These are phyloP conservation scores for Lycium ferocissimum DNA, from an alignment of 257 asterid genomes.

Conservation along the genomic window DNA sequence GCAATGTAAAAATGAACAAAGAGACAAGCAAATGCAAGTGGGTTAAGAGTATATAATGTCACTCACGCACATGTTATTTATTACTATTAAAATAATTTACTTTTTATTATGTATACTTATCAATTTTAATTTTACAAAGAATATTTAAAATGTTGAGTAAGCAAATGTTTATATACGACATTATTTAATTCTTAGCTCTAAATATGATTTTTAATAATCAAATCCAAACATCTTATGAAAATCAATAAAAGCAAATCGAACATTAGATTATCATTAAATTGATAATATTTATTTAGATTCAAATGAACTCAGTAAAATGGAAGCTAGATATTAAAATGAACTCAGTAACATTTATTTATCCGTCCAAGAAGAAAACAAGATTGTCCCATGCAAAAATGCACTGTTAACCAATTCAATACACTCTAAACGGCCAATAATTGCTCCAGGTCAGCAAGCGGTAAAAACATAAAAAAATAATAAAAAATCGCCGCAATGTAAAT, in stretches of 20 bases:
- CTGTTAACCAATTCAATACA: not conserved
- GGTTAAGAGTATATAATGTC: slow-evolving; percentile 20
- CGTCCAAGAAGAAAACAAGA: too few species aligned
- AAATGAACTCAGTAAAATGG: not conserved
- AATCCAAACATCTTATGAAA: not conserved
- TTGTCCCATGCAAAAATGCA: too few species aligned
- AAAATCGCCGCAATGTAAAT: not conserved
- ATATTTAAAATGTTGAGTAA: not conserved
- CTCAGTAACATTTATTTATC: too few species aligned
- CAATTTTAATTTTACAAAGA: not conserved
- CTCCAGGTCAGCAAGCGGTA: not conserved
- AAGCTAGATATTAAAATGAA: too few species aligned
- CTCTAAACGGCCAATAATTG: too few species aligned
- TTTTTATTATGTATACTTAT: not conserved
- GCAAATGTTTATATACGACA: not conserved
- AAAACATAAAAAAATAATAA: not conserved
- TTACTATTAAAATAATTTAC: not conserved
- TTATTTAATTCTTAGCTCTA: not conserved
- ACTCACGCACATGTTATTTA: not conserved
- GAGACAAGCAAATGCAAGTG: slow-evolving; percentile 6
- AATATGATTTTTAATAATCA: not conserved
- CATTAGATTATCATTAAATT: not conserved
- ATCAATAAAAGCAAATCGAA: not conserved
- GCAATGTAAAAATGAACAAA: not conserved
- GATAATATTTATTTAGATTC: not conserved